phyloP scores from a whole-genome alignment of 1,139 yeast genomes.

The Blastobotrys ciferrii region DNA sequence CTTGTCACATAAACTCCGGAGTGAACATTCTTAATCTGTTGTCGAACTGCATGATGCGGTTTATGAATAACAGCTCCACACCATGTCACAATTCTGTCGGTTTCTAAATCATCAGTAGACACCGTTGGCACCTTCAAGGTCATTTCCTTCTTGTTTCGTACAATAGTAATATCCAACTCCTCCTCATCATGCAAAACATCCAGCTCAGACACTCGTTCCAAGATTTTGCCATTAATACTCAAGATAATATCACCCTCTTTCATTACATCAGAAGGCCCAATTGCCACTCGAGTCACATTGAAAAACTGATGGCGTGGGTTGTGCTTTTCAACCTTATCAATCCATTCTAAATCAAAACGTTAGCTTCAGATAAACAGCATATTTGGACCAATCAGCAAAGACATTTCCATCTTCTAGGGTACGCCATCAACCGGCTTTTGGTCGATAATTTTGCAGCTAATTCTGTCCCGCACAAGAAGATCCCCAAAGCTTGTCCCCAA shows the following conservation, averaged over 20 bases:
- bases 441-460: too few species aligned
- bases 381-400: too few species aligned
- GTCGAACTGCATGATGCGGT: conserved; percentile 72
- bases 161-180: conserved; percentile 55
- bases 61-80: conserved; percentile 70
- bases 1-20: conserved; percentile 76
- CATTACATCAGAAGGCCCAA: conserved; percentile 45
- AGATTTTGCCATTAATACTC: conserved; percentile 61
- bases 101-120: conserved; percentile 54
- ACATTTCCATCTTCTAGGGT: too few species aligned
- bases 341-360: conserved; percentile 55
- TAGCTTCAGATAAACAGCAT: neutral
- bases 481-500: too few species aligned
- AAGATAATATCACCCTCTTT: conserved; percentile 69
- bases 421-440: too few species aligned
- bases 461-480: too few species aligned
- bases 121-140: conserved; percentile 64
- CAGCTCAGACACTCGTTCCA: conserved; percentile 66
- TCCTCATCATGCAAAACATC: conserved; percentile 49
- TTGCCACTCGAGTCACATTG: conserved; percentile 67
- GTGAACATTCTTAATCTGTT: conserved; percentile 74
- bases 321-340: conserved; percentile 59
- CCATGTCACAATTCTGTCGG: conserved; percentile 72
- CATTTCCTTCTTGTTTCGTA: conserved; percentile 57
- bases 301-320: conserved; percentile 70